Conservation (phyloP, 1,284 basidiomycete genomes). For the Marasmius oreades region DNA sequence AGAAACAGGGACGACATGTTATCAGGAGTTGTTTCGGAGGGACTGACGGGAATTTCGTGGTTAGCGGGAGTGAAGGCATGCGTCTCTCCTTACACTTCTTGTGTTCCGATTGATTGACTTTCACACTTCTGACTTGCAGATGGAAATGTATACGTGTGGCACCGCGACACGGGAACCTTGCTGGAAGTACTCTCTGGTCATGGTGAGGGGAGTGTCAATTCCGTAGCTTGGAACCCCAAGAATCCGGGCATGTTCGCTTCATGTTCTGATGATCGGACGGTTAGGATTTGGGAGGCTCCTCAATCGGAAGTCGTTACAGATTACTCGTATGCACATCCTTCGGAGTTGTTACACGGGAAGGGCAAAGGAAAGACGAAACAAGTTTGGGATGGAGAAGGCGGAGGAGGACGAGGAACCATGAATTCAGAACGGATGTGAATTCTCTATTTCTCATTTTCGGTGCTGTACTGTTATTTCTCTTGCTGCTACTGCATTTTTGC, state of each 20-base stretch:
- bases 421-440: not conserved
- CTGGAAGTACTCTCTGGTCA: constrained; percentile 87
- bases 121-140: constrained; percentile 47
- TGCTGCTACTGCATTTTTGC: not conserved
- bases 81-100: constrained; percentile 17
- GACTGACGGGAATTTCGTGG: constrained; percentile 83
- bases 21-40: constrained; percentile 95
- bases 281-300: constrained; percentile 81
- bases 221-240: constrained; percentile 93
- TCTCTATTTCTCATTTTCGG: not conserved
- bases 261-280: constrained; percentile 83
- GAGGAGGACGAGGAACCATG: too few relatives aligned
- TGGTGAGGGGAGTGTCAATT: constrained; percentile 85
- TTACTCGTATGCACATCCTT: constrained; percentile 10
- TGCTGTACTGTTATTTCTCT: not conserved
- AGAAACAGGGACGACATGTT: constrained; percentile 78
- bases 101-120: constrained; percentile 8
- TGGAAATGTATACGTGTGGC: constrained; percentile 93
- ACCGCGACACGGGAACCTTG: constrained; percentile 79
- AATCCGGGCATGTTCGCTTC: constrained; percentile 90
- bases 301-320: constrained; percentile 29
- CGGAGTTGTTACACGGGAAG: constrained; percentile 28
- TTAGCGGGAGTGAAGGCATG: constrained; percentile 93
- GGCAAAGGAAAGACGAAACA: constrained; percentile 68
- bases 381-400: constrained; percentile 37